A percentile compares a stretch with the other conserved stretches of the same genome.
Conservation (phyloP, 768 basidiomycete genomes). For the Termitomyces sp. region DNA sequence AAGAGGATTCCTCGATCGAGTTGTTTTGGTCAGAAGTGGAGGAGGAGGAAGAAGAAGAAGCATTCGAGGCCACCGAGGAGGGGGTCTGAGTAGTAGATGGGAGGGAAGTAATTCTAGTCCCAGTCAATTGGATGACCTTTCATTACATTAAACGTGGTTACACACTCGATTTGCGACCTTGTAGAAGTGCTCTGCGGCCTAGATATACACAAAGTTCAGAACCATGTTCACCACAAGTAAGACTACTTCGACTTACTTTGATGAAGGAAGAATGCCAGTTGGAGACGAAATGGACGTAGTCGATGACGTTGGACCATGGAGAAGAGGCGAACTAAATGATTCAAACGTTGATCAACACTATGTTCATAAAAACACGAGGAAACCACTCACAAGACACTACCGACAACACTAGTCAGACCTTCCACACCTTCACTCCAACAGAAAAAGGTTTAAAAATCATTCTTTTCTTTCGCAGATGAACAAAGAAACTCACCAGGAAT, state of each 20-base stretch:
- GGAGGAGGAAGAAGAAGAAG: neutral
- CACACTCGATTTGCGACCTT: slow-evolving; percentile 7
- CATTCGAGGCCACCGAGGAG: neutral
- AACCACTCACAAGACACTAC: slow-evolving; percentile 2
- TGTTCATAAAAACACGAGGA: neutral
- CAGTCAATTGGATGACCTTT: neutral
- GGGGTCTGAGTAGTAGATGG: neutral
- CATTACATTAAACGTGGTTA: neutral
- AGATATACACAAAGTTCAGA: neutral
- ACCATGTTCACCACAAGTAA: neutral
- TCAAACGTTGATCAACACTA: neutral
- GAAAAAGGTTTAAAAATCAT: neutral
- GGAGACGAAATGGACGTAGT: no score
- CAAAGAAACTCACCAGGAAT: neutral
- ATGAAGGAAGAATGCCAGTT: no score
- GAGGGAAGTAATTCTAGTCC: neutral
- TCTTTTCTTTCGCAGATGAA: neutral
- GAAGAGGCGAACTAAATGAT: neutral
- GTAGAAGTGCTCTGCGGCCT: neutral
- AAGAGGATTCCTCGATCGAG: neutral
- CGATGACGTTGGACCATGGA: neutral
- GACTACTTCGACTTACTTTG: neutral
- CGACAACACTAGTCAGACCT: neutral
- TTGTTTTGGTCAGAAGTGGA: neutral
- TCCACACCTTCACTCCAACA: no score